Evolutionary conservation across 2,329 filamentous ascomycete genomes (phyloP), one percentile per base, ranked within the genome.

Genomic region (Aspergillus nomiae): DNA sequence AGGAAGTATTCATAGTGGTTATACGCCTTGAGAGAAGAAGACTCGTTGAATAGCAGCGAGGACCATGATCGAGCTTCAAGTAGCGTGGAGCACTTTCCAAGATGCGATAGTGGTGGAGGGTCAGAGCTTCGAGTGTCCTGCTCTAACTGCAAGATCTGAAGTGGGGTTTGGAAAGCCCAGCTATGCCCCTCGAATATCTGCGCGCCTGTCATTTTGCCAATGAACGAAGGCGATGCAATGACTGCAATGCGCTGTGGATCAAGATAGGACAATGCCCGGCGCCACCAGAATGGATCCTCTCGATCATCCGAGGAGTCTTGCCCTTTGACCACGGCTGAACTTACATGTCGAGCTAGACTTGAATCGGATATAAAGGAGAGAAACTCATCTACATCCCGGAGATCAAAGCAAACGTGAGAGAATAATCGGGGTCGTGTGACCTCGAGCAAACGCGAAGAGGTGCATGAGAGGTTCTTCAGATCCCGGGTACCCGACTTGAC

Each of bases 21-120:
- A 77, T 92, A 94, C 7, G 87, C 89, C 62, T 84, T 84, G n/a
- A 90, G 84, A 5, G 87, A 92, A 0, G 90, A 92, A 10, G 90
- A 90, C 77, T 94, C 91, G 73, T 94, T 94, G 66, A 92, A 85
- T 2, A 85, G 79, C 0, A 92, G 70, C 21, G 85, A 83, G 0
- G 82, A 83, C 91, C 91, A 94, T 2, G 85, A 84, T 1, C 85
- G 83, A n/a, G 85, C 78, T 30, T 82, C 82, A 51, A 92, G 83
- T 0, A 92, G 76, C 28, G 71, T 76, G 1, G 69, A 60, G 30
- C 65, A 67, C 12, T 65, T 59, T 7, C 70, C 63, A 45, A 72
- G n/a, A 12, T 64, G 58, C 72, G 73, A 65, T 74, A 59, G 78
- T 2, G 75, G 71, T 0, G 71, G 66, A 24, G 68, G 58, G 46